Evolutionary conservation across 345 rosid genomes (phyloP), one percentile per base, ranked within the genome.

Genomic region (Acer yangbiense): DNA sequence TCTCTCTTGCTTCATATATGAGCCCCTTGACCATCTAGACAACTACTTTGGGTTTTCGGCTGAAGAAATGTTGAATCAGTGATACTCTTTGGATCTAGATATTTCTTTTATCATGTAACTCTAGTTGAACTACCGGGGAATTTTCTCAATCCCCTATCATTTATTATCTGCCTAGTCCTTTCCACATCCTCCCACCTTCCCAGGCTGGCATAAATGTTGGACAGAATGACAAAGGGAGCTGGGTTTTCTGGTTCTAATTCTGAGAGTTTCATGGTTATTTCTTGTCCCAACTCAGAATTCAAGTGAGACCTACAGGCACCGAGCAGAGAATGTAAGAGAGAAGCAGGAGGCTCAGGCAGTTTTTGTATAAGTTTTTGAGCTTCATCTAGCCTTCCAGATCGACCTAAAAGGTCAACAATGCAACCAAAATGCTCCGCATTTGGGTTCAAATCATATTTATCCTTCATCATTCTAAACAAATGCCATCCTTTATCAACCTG

Each of bases 1-100:
- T 93, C 75, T 88, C 75, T 87, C 98, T 77, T 93, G 97, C 83
- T 93, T 95, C 86, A 82, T 92, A 58, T 86, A 55, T 50, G 97
- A 95, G 83, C 97, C 99, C 66, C 91, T 93, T 1, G 81, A 85
- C 79, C 88, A 84, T 87, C 86, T 86, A 20, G 96, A 92, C 55
- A 82, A 79, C 78, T 86, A 80, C 83, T 77, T 89, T 0, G 94
- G 92, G 11, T 86, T 90, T 82, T 87, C 93, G 9, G 83, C 86
- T 48, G 88, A 82, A 82, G 91, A 92, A 70, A 80, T 87, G 89
- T 81, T 90, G 78, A 78, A 80, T 67, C 78, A 82, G 65, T 92
- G 81, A 87, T 43, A 58, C 43, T 41, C 39, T 35, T 35, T 35
- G 39, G 39, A 35, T 35, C 39, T 35, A 35, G 6, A 4, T n/a